Evolutionary conservation across 176 grass and related monocot species (phyloP), one percentile per base, ranked within the genome.

Genomic region (Bonia amplexicaulis): DNA sequence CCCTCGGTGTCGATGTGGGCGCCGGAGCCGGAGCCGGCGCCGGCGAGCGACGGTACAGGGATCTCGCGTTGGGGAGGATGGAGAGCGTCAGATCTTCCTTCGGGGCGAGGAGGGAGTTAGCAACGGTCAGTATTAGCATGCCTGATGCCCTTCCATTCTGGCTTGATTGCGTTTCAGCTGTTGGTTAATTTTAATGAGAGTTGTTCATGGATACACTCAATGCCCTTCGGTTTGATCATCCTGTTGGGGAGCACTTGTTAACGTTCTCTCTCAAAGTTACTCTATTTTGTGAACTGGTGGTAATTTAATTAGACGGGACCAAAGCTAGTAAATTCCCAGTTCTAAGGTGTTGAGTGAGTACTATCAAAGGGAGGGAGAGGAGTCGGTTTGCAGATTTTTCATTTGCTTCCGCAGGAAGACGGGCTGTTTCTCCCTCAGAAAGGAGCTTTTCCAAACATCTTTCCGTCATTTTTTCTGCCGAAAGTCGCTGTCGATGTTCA

Each of bases 1-100:
- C 3, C 26, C 5, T 52, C 2, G 71, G 47, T 5, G 58, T 15
- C 33, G 64, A 10, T 4, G 23, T 3, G 42, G n/a, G 17, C 4
- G 44, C 1, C 49, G 87, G 49, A 1, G 44, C 1, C 49, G 87
- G 49, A 1, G 33, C 33, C 2, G 61, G 20, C 53, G 73, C 19
- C 73, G 80, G 74, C 74, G 87, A 84, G 80, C 80, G 74, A 55
- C 81, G 45, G 87, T 88, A 79, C 80, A 66, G 17, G 80, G 87
- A 88, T 57, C 73, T 88, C 73, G 87, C 87, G 55, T 19, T 7
- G 74, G 33, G 35, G 35, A 79, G 80, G 80, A 78, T 84, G 74
- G 81, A 79, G 66, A 88, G 87, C 81, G 67, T 88, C 65, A 88
- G 81, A 79, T 83, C 81, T 19, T 83, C 87, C 17, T 88, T 88